Evolutionary conservation across 805 yeast genomes (phyloP).

Genomic region (Candida sakaeoensis): DNA sequence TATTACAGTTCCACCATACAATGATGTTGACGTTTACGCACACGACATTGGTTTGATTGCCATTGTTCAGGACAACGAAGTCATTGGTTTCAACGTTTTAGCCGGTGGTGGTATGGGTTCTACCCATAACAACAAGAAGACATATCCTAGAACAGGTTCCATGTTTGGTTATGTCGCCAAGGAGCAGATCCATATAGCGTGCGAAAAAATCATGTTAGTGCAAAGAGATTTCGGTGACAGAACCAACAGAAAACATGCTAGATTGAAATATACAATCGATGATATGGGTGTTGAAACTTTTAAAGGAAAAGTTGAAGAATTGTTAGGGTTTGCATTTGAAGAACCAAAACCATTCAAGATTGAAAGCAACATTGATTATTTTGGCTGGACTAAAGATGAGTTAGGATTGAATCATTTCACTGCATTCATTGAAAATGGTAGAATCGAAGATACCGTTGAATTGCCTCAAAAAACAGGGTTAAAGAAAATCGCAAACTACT

Average conservation of each 20-base stretch:
- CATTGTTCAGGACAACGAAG: slow-evolving; percentile 65
- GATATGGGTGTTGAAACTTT: slow-evolving; percentile 86
- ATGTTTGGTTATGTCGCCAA: slow-evolving; percentile 70
- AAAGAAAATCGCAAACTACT: slow-evolving; percentile 67
- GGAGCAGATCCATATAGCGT: slow-evolving; percentile 69
- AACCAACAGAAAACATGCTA: slow-evolving; percentile 93
- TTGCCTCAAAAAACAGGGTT: slow-evolving; percentile 88
- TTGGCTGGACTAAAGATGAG: slow-evolving; percentile 92
- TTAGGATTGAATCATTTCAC: slow-evolving; percentile 84
- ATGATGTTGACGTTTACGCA: slow-evolving; percentile 95
- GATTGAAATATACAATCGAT: slow-evolving; percentile 95
- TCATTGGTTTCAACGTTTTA: slow-evolving; percentile 78
- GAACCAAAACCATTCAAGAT: slow-evolving; percentile 71
- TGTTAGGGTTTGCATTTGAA: slow-evolving; percentile 71
- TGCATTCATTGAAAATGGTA: slow-evolving; percentile 91
- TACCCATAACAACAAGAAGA: slow-evolving; percentile 93
- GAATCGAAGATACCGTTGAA: slow-evolving; percentile 90
- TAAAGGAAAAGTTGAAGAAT: slow-evolving; percentile 76
- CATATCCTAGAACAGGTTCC: slow-evolving; percentile 94
- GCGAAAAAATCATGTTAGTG: slow-evolving; percentile 89
- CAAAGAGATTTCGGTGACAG: slow-evolving; percentile 96
- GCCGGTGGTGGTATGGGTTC: slow-evolving; percentile 99
- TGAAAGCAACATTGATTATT: slow-evolving; percentile 83
- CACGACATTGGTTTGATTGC: slow-evolving; percentile 93
- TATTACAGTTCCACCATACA: slow-evolving; percentile 92